phyloP scores from a whole-genome alignment of 805 yeast species.

The Starmerella riodocensis region DNA sequence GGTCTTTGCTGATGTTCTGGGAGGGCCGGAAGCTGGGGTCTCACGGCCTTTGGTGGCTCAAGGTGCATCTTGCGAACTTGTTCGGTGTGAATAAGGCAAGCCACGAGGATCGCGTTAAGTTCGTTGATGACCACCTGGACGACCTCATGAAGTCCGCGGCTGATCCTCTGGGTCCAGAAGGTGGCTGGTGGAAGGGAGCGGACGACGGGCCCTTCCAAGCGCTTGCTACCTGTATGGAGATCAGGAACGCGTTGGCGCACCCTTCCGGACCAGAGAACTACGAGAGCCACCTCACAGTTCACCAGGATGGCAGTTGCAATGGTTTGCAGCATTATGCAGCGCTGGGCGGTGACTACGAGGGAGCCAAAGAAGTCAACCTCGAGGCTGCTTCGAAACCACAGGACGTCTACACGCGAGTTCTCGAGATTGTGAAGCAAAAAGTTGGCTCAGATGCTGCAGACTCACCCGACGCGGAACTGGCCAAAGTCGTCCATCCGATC shows the following conservation, averaged over 20 bases:
- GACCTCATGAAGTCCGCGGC: constrained; percentile 35
- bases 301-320: constrained; percentile 57
- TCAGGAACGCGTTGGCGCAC: constrained; percentile 36
- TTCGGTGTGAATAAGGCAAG: constrained; percentile 45
- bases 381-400: constrained; percentile 44
- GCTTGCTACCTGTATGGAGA: constrained; percentile 42
- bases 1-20: constrained; percentile 48
- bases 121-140: constrained; percentile 37
- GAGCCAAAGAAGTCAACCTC: constrained; percentile 50
- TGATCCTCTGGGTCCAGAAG: constrained; percentile 33
- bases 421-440: constrained; percentile 34
- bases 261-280: constrained; percentile 37
- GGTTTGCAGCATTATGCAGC: constrained; percentile 63
- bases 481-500: constrained; percentile 40
- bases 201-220: constrained; percentile 57
- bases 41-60: constrained; percentile 44
- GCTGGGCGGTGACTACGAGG: constrained; percentile 54
- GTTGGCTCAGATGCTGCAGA: constrained; percentile 37
- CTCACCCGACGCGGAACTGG: constrained; percentile 17
- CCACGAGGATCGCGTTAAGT: constrained; percentile 38
- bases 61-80: constrained; percentile 48
- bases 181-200: constrained; percentile 42
- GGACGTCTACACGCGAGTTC: constrained; percentile 48
- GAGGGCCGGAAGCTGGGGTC: constrained; percentile 42
- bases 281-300: constrained; percentile 43